phyloP scores from a whole-genome alignment of 1,139 yeast species.

The Candida freyschussii region DNA sequence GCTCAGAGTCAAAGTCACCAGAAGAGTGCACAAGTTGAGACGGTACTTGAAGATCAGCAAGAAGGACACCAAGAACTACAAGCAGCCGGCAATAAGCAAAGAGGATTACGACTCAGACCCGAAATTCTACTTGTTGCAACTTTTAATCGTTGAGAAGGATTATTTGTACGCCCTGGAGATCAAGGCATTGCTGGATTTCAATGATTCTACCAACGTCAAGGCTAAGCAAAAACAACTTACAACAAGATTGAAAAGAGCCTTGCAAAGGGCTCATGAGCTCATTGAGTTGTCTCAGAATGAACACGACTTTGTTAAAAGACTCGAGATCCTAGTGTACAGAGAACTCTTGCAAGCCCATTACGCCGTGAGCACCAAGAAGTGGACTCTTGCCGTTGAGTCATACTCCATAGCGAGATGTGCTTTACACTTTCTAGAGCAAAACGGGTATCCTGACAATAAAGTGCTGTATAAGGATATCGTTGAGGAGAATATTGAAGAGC shows the following conservation, averaged over 20 bases:
- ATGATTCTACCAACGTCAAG: constrained; percentile 33
- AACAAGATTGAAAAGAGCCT: constrained; percentile 67
- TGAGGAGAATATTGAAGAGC: constrained; percentile 63
- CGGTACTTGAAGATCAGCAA: constrained; percentile 52
- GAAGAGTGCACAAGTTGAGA: constrained; percentile 51
- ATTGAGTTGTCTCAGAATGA: constrained; percentile 38
- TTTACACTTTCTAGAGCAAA: constrained; percentile 43
- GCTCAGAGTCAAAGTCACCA: constrained; percentile 33
- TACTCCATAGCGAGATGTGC: constrained; percentile 60
- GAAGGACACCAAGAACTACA: constrained; percentile 53
- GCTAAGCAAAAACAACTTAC: constrained; percentile 49
- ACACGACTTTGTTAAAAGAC: constrained; percentile 30
- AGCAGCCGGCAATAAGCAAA: constrained; percentile 39
- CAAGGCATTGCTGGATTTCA: constrained; percentile 51
- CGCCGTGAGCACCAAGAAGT: constrained; percentile 53
- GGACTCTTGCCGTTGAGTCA: constrained; percentile 48
- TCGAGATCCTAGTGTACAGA: constrained; percentile 59
- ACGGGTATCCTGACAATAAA: constrained; percentile 30
- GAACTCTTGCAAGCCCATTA: constrained; percentile 58
- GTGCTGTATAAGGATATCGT: constrained; percentile 52
- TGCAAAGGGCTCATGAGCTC: constrained; percentile 40
- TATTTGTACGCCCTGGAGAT: constrained; percentile 65
- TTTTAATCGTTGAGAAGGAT: constrained; percentile 63
- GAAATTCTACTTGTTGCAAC: constrained; percentile 43
- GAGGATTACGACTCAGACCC: constrained; percentile 46